Conservation (phyloP, 768 basidiomycete species). For the Tulasnella sp. region DNA sequence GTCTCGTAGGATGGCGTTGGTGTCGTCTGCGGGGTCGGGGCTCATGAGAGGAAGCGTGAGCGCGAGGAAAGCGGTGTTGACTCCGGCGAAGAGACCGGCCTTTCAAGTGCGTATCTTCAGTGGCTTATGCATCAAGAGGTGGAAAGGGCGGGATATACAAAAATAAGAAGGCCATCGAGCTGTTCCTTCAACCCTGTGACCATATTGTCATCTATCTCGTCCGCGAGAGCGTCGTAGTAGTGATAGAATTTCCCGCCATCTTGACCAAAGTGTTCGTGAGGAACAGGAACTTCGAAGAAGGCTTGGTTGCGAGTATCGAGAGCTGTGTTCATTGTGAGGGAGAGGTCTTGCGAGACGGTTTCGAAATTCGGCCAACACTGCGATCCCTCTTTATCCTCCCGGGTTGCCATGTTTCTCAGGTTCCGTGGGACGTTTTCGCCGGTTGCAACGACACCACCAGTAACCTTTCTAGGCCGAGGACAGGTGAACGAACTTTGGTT, state of each 20-base stretch:
- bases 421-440: too few relatives aligned
- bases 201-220: not conserved
- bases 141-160: not conserved
- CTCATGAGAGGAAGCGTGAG: not conserved
- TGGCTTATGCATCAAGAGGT: too few relatives aligned
- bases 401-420: too few relatives aligned
- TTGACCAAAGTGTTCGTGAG: not conserved
- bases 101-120: not conserved
- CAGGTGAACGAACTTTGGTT: too few relatives aligned
- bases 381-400: too few relatives aligned
- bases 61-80: not conserved
- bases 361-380: too few relatives aligned
- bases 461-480: too few relatives aligned
- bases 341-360: too few relatives aligned
- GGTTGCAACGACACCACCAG: too few relatives aligned
- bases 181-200: not conserved
- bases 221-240: not conserved
- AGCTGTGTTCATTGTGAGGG: not conserved
- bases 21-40: not conserved
- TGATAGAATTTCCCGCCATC: not conserved
- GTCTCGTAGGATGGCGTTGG: not conserved
- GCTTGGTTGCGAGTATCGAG: not conserved
- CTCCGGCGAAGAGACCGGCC: not conserved
- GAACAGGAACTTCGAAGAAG: not conserved
- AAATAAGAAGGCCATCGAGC: not conserved